phyloP scores from a whole-genome alignment of 2,329 filamentous ascomycete species.

The Clarireedia hainanense region DNA sequence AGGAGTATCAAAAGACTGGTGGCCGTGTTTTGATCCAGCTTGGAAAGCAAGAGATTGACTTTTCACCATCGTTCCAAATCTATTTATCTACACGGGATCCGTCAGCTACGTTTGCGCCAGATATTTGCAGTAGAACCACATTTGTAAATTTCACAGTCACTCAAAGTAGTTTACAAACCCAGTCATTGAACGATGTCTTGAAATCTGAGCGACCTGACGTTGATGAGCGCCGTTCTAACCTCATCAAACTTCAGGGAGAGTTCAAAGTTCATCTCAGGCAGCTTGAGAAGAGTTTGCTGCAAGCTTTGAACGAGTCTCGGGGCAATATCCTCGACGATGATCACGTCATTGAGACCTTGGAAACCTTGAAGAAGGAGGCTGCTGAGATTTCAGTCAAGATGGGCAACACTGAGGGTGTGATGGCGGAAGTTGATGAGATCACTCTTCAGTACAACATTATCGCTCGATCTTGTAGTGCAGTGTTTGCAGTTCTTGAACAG shows the following conservation, averaged over 20 bases:
- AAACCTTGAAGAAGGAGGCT: conserved; percentile 96
- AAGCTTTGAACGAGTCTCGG: conserved; percentile 93
- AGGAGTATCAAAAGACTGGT: conserved; percentile 97
- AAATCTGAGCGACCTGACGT: conserved; percentile 97
- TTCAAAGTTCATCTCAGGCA: conserved; percentile 98
- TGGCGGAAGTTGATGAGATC: conserved; percentile 95
- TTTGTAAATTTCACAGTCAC: conserved; percentile 99
- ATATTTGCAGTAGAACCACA: conserved; percentile 95
- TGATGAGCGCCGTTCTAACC: conserved; percentile 89
- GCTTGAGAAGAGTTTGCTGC: conserved; percentile 86
- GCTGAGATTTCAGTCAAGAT: conserved; percentile 96
- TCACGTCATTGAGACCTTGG: conserved; percentile 93
- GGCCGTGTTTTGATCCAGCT: conserved; percentile 97
- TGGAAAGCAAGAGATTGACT: conserved; percentile 97
- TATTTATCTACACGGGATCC: conserved; percentile 95
- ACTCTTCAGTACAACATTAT: conserved; percentile 91
- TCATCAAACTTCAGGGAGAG: conserved; percentile 97
- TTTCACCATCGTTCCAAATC: conserved; percentile 91
- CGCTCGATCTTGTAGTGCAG: conserved; percentile 89
- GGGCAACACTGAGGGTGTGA: conserved; percentile 91
- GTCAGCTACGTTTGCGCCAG: conserved; percentile 88
- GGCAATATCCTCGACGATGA: conserved; percentile 98
- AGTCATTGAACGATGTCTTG: conserved; percentile 93
- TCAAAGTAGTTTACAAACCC: conserved; percentile 95
- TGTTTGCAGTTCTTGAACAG: conserved; percentile 94